Evolutionary conservation across 2,329 filamentous ascomycete genomes (phyloP).

Genomic region (Teratosphaeria pseudoeucalypti): DNA sequence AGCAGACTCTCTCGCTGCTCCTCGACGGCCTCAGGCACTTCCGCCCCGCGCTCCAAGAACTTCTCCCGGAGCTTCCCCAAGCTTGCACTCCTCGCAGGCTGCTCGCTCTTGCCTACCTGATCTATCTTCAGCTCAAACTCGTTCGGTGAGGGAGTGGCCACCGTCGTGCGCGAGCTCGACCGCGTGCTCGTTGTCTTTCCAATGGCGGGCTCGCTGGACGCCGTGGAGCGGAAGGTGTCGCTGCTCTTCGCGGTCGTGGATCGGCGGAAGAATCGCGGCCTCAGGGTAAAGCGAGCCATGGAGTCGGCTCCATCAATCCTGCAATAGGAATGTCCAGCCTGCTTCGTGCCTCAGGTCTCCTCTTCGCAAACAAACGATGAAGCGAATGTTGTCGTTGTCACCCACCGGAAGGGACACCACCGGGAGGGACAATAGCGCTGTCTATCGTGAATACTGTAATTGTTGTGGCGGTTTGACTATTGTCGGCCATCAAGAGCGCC

Average conservation of each 20-base stretch:
- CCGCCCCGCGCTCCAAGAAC: conserved; percentile 7
- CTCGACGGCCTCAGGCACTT: conserved; percentile 9
- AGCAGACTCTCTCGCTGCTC: conserved; percentile 10
- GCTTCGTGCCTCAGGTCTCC: not conserved
- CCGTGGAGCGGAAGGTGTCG: conserved; percentile 9
- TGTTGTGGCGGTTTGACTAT: not conserved
- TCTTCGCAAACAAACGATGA: not conserved
- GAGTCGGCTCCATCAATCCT: not conserved
- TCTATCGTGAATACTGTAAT: not conserved
- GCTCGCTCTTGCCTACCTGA: not conserved
- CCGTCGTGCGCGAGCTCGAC: not conserved
- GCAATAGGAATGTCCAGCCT: not conserved
- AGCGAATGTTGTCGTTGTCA: not conserved
- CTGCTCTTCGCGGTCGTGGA: conserved; percentile 11
- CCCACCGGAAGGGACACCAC: not conserved
- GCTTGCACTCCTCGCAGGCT: conserved; percentile 1
- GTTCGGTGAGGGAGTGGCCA: not conserved
- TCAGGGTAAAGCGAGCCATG: conserved; percentile 14
- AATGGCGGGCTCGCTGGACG: conserved; percentile 9
- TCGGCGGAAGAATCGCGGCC: conserved; percentile 12
- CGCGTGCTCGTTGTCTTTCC: not conserved
- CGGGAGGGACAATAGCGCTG: not conserved
- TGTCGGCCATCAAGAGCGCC: not conserved
- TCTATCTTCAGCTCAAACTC: not conserved
- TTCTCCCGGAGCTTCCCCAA: conserved; percentile 12